Conservation (phyloP, 495 filamentous ascomycete species). For the Penicillium chermesinum region DNA sequence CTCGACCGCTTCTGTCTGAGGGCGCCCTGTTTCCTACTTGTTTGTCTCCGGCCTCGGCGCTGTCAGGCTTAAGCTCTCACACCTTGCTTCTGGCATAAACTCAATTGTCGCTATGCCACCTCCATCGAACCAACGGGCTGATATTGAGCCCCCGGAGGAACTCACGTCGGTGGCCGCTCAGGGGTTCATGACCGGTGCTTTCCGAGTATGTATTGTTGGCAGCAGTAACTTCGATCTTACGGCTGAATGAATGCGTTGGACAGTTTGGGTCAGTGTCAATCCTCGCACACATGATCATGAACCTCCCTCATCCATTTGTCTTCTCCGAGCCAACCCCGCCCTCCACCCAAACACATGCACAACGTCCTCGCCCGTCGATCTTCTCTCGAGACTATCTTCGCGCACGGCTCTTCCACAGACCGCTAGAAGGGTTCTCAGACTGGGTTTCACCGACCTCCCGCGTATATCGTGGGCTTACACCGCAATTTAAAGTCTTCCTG, state of each 20-base stretch:
- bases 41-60: too few species aligned
- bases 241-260: not conserved
- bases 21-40: too few species aligned
- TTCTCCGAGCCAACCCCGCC: conserved; percentile 26
- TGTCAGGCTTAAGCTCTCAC: not conserved
- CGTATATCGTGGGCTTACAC: conserved; percentile 73
- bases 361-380: conserved; percentile 22
- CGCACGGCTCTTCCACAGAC: conserved; percentile 38
- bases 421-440: conserved; percentile 40
- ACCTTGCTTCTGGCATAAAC: conserved; percentile 5
- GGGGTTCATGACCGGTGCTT: conserved; percentile 42
- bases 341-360: conserved; percentile 15
- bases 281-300: conserved; percentile 45
- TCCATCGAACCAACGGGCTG: conserved; percentile 32
- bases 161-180: conserved; percentile 37
- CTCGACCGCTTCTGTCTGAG: too few species aligned
- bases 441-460: conserved; percentile 52
- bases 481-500: conserved; percentile 89
- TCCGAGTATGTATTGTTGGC: conserved; percentile 33
- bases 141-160: conserved; percentile 40
- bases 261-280: conserved; percentile 47
- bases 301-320: conserved; percentile 42
- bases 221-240: not conserved
- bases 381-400: conserved; percentile 36
- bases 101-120: conserved; percentile 28